Evolutionary conservation across 2,329 filamentous ascomycete species (phyloP).

Genomic region (Microdochium trichocladiopsis): DNA sequence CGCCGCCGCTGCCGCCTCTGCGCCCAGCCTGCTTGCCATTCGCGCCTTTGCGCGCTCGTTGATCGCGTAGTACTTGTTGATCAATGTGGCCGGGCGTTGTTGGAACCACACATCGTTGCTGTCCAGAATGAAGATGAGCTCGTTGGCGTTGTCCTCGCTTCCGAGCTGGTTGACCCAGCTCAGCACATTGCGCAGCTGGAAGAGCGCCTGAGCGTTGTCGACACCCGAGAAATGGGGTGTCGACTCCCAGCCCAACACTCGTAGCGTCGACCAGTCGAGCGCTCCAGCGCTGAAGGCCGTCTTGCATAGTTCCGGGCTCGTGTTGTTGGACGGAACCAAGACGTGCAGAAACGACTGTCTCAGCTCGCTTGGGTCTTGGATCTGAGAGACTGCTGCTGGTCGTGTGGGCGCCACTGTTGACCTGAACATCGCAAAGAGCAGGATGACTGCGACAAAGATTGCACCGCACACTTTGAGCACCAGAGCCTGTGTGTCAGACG

Average conservation of each 20-base stretch:
- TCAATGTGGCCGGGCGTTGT: conserved; percentile 7
- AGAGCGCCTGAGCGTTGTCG: not conserved
- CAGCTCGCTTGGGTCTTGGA: not conserved
- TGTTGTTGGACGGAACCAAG: not conserved
- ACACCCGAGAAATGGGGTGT: not conserved
- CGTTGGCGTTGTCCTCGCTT: conserved; percentile 2
- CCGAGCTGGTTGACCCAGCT: conserved; percentile 1
- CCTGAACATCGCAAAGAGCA: not conserved
- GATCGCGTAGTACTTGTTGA: conserved; percentile 8
- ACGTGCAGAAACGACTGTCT: conserved; percentile 1
- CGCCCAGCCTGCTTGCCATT: conserved; percentile 1
- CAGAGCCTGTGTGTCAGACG: not conserved
- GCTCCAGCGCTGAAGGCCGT: conserved; percentile 21
- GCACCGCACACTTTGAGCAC: not conserved
- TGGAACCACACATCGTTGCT: conserved; percentile 13
- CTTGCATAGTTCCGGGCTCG: conserved; percentile 1
- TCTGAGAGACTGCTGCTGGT: not conserved
- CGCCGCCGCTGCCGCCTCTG: not conserved
- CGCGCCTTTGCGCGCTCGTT: conserved; percentile 6
- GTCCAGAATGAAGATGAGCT: conserved; percentile 9
- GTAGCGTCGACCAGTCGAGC: conserved; percentile 6
- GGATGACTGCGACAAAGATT: conserved; percentile 1
- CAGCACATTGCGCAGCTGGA: not conserved
- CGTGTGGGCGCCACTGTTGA: not conserved
- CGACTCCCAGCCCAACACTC: conserved; percentile 6